Conservation (phyloP, 1,284 basidiomycete genomes). For the Kwoniella shivajii region DNA sequence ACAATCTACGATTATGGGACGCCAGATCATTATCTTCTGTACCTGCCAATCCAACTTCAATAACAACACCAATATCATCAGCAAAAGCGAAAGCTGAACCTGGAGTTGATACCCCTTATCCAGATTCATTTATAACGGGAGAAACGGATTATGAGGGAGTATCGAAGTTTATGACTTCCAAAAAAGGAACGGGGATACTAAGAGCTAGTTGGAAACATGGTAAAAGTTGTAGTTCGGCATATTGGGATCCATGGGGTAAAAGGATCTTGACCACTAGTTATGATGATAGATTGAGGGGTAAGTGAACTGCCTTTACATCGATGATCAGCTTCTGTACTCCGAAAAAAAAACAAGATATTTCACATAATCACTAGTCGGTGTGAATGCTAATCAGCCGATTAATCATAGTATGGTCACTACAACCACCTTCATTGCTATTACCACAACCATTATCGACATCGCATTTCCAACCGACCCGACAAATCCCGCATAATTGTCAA, state of each 20-base stretch:
- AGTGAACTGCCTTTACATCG: too few species aligned
- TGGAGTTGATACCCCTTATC: neutral
- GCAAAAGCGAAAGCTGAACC: constrained; percentile 7
- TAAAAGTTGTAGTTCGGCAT: constrained; percentile 55
- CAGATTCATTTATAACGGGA: constrained; percentile 27
- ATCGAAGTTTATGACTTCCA: constrained; percentile 20
- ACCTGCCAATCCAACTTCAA: constrained; percentile 11
- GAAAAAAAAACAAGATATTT: too few species aligned
- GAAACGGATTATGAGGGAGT: constrained; percentile 30
- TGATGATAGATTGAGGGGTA: constrained; percentile 53
- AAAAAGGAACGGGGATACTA: constrained; percentile 40
- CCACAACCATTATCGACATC: constrained; percentile 33
- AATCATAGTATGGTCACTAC: constrained; percentile 55
- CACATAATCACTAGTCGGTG: too few species aligned
- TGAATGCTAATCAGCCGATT: too few species aligned
- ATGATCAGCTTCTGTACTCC: too few species aligned
- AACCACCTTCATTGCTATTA: constrained; percentile 36
- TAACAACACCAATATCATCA: constrained; percentile 14
- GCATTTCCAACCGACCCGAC: constrained; percentile 40
- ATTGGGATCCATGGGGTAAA: constrained; percentile 56
- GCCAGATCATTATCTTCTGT: constrained; percentile 41
- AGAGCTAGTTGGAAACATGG: constrained; percentile 50
- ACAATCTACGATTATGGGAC: constrained; percentile 53
- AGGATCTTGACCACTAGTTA: constrained; percentile 55
- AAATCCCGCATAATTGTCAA: constrained; percentile 55